Conservation (phyloP, 768 basidiomycete genomes). For the Lactarius hengduanensis region DNA sequence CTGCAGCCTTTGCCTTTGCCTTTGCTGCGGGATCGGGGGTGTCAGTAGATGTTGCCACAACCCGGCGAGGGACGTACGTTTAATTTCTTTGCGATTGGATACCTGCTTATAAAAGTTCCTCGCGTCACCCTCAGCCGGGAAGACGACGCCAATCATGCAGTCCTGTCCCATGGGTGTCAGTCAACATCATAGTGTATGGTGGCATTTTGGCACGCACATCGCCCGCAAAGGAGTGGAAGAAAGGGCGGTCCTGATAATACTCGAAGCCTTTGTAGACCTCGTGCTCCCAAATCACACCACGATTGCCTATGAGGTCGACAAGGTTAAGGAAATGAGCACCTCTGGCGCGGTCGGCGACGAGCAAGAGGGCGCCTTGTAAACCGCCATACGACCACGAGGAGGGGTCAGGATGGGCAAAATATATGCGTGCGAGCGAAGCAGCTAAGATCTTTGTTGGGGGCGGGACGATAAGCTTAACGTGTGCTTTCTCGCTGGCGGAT, state of each 20-base stretch:
- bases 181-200: not conserved
- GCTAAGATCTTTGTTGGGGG: conserved; percentile 63
- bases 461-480: conserved; percentile 64
- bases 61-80: conserved; percentile 31
- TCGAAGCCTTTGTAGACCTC: conserved; percentile 83
- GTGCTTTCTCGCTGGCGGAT: conserved; percentile 70
- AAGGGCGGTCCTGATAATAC: conserved; percentile 79
- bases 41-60: not conserved
- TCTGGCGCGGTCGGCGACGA: conserved; percentile 59
- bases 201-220: conserved; percentile 65
- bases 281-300: conserved; percentile 92
- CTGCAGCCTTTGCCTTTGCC: conserved; percentile 47
- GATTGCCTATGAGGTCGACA: conserved; percentile 79
- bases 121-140: conserved; percentile 84
- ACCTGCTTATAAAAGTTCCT: conserved; percentile 86
- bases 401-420: conserved; percentile 81
- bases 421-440: conserved; percentile 85
- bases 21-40: conserved; percentile 28
- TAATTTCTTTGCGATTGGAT: conserved; percentile 57
- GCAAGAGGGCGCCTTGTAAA: conserved; percentile 79
- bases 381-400: conserved; percentile 84
- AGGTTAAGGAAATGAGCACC: conserved; percentile 66
- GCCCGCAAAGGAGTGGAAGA: conserved; percentile 89
- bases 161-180: conserved; percentile 46
- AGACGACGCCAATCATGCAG: conserved; percentile 90